Evolutionary conservation across 257 asterid genomes (phyloP).

Genomic region (Ilex aquifolium): DNA sequence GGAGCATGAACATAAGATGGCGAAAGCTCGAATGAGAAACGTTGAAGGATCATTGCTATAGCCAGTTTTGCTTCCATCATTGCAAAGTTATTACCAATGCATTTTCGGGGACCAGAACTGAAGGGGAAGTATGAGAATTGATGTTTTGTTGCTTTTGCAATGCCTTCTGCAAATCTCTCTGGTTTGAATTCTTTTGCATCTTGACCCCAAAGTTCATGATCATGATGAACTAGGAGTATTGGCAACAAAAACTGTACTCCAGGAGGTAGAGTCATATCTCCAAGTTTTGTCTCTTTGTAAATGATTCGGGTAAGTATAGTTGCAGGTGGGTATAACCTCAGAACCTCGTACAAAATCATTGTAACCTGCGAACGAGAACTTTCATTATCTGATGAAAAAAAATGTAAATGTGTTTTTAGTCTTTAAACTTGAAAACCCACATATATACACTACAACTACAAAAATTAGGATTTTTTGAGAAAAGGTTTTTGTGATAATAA

Average conservation of each 20-base stretch:
- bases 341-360: conserved; percentile 45
- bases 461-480: too few species aligned
- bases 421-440: too few species aligned
- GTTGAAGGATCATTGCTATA: conserved; percentile 27
- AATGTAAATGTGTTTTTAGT: too few species aligned
- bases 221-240: neutral
- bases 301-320: conserved; percentile 19
- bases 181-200: conserved; percentile 50
- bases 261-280: neutral
- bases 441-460: too few species aligned
- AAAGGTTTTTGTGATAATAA: too few species aligned
- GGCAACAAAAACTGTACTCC: neutral
- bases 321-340: conserved; percentile 49
- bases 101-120: conserved; percentile 43
- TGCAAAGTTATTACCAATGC: conserved; percentile 49
- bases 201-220: conserved; percentile 33
- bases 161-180: conserved; percentile 41
- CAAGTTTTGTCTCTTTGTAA: conserved; percentile 30
- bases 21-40: conserved; percentile 35
- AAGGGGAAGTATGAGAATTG: conserved; percentile 35
- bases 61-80: conserved; percentile 45
- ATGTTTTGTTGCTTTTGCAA: conserved; percentile 39
- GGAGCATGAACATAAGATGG: conserved; percentile 50
- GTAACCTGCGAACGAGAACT: conserved; percentile 22
- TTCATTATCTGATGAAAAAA: too few species aligned